A percentile compares a stretch with the other conserved stretches of the same genome.
Evolutionary conservation across 1,284 basidiomycete genomes (phyloP).

Genomic region (Mycosarcoma maydis): DNA sequence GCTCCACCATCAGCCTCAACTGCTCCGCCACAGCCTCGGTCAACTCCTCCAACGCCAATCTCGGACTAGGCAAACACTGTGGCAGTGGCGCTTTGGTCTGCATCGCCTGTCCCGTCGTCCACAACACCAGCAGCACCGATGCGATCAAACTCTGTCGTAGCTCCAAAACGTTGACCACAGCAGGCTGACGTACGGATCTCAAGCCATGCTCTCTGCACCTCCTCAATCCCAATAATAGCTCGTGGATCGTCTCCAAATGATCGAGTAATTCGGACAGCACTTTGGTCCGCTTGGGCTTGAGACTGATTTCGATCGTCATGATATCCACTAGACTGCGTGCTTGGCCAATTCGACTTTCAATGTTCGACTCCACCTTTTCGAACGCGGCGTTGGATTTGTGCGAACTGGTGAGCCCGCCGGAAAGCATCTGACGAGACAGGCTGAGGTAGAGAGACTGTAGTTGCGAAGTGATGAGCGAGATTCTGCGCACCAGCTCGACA

Average conservation of each 20-base stretch:
- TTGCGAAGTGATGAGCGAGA: slow-evolving; percentile 39
- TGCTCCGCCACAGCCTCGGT: slow-evolving; percentile 49
- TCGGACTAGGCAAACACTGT: slow-evolving; percentile 69
- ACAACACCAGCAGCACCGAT: slow-evolving; percentile 69
- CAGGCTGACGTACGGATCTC: slow-evolving; percentile 66
- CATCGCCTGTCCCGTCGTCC: slow-evolving; percentile 69
- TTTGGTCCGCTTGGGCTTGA: slow-evolving; percentile 69
- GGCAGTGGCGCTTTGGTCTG: slow-evolving; percentile 69
- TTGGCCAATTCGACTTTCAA: slow-evolving; percentile 63
- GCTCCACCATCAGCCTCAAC: slow-evolving; percentile 19
- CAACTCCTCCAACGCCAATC: slow-evolving; percentile 62
- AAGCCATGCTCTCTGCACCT: slow-evolving; percentile 66
- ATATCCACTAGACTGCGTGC: slow-evolving; percentile 66
- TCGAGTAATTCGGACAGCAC: slow-evolving; percentile 68
- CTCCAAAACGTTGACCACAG: slow-evolving; percentile 69
- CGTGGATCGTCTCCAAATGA: slow-evolving; percentile 66
- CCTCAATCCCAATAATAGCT: slow-evolving; percentile 68
- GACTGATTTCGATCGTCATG: slow-evolving; percentile 68
- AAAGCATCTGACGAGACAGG: slow-evolving; percentile 59
- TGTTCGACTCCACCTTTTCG: slow-evolving; percentile 57
- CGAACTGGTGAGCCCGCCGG: slow-evolving; percentile 32
- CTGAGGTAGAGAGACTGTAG: slow-evolving; percentile 58
- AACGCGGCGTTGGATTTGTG: slow-evolving; percentile 43
- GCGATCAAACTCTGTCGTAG: slow-evolving; percentile 69
- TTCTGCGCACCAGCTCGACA: slow-evolving; percentile 45